These are phyloP conservation scores for Gnomoniopsis smithogilvyi DNA, from an alignment of 2,329 filamentous ascomycete genomes.

Conservation along the genomic window DNA sequence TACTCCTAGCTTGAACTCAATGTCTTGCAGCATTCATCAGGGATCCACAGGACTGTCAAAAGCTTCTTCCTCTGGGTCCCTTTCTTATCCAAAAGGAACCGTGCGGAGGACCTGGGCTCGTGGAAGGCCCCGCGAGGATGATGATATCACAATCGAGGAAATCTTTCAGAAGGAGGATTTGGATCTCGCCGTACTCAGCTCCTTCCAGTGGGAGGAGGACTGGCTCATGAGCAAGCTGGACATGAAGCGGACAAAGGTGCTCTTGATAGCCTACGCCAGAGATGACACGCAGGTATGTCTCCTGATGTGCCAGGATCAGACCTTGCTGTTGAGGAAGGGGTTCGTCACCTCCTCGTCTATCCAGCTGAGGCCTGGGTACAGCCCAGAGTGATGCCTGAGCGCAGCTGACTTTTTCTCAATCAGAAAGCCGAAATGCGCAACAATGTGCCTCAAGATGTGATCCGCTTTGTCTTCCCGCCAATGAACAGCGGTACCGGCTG, in stretches of 20 bases:
- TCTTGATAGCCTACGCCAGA: slow-evolving; percentile 55
- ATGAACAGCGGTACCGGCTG: slow-evolving; percentile 64
- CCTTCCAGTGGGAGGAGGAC: slow-evolving; percentile 80
- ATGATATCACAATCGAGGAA: slow-evolving; percentile 87
- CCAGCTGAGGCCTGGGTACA: not conserved
- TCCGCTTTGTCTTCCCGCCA: slow-evolving; percentile 76
- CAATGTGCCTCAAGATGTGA: slow-evolving; percentile 46
- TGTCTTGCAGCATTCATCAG: not conserved
- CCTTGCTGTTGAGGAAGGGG: not conserved
- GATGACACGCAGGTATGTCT: slow-evolving; percentile 48
- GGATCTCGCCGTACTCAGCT: slow-evolving; percentile 76
- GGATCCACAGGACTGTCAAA: not conserved
- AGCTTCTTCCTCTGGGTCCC: not conserved
- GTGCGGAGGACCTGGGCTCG: slow-evolving; percentile 80
- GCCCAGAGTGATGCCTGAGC: not conserved
- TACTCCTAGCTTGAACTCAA: not conserved
- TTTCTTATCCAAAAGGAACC: slow-evolving; percentile 54
- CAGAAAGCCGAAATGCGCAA: slow-evolving; percentile 47
- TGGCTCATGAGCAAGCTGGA: slow-evolving; percentile 77
- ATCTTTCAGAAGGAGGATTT: slow-evolving; percentile 72
- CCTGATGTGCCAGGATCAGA: not conserved
- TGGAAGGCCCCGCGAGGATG: slow-evolving; percentile 56
- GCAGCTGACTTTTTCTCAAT: slow-evolving; percentile 4
- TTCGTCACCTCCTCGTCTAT: not conserved
- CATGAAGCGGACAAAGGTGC: slow-evolving; percentile 54